Conservation (phyloP, 164 flowering plant genomes). For the Annona squamosa region DNA sequence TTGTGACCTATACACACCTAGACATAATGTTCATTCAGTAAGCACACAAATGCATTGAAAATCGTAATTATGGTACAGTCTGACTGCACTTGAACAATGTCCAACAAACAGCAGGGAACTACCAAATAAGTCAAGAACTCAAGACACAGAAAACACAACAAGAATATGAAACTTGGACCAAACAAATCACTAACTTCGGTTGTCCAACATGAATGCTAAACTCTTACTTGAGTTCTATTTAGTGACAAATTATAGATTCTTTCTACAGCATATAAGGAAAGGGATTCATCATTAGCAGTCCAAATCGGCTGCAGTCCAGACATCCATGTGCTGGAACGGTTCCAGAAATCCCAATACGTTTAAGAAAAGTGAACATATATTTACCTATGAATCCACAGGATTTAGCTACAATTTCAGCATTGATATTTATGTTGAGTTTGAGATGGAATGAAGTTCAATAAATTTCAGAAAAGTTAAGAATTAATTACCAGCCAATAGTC, state of each 20-base stretch:
- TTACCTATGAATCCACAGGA: neutral
- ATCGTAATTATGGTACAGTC: too few relatives aligned
- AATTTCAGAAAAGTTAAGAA: neutral
- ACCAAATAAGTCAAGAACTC: neutral
- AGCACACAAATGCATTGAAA: neutral
- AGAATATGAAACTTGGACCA: neutral
- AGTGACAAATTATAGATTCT: neutral
- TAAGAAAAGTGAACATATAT: neutral
- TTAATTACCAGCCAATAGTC: slow-evolving; percentile 63
- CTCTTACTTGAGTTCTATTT: neutral
- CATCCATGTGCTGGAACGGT: neutral
- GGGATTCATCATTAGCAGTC: neutral
- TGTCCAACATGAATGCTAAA: neutral
- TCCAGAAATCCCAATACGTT: neutral
- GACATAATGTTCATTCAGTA: neutral
- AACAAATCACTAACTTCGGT: neutral
- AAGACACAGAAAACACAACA: too few relatives aligned
- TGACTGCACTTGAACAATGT: too few relatives aligned
- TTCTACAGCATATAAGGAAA: neutral
- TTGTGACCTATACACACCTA: neutral
- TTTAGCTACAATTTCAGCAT: neutral
- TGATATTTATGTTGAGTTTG: neutral
- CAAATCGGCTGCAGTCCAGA: neutral
- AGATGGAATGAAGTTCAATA: neutral
- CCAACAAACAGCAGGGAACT: neutral